phyloP scores from a whole-genome alignment of 2,329 filamentous ascomycete genomes.

The Sporothrix variecibatus region DNA sequence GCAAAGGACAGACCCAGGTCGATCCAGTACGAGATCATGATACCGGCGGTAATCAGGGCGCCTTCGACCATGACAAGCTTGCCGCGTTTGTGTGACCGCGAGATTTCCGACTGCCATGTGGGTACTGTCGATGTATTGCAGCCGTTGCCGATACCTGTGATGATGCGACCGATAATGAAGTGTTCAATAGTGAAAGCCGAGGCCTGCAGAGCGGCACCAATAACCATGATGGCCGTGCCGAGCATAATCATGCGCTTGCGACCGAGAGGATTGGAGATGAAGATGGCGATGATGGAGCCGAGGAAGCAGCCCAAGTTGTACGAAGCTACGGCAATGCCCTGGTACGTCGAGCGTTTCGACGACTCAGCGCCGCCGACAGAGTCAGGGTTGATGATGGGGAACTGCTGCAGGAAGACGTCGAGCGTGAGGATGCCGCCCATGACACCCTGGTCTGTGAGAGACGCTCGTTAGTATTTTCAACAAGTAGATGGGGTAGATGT shows the following conservation, averaged over 20 bases:
- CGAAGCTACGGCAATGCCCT: constrained; percentile 44
- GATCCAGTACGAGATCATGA: constrained; percentile 62
- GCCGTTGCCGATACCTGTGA: constrained; percentile 48
- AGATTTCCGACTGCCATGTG: constrained; percentile 64
- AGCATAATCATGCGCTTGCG: constrained; percentile 45
- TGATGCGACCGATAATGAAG: constrained; percentile 48
- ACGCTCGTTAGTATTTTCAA: not conserved
- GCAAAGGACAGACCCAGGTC: constrained; percentile 59
- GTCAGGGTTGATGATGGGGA: constrained; percentile 56
- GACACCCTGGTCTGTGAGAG: constrained; percentile 65
- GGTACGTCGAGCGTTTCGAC: constrained; percentile 51
- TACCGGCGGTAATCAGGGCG: constrained; percentile 58
- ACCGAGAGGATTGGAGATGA: constrained; percentile 46
- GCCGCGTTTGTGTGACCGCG: constrained; percentile 58
- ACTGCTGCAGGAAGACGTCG: constrained; percentile 57
- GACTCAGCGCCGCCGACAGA: constrained; percentile 37
- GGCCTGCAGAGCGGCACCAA: constrained; percentile 46
- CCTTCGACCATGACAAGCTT: constrained; percentile 64
- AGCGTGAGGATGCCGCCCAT: constrained; percentile 76
- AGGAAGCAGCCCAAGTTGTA: constrained; percentile 40
- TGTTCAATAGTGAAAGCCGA: constrained; percentile 44
- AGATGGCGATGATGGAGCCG: constrained; percentile 36
- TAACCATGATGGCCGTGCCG: constrained; percentile 46
- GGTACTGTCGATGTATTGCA: constrained; percentile 52
- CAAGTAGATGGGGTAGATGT: not conserved